Conservation (phyloP, 805 yeast genomes). For the Yarrowia hollandica region DNA sequence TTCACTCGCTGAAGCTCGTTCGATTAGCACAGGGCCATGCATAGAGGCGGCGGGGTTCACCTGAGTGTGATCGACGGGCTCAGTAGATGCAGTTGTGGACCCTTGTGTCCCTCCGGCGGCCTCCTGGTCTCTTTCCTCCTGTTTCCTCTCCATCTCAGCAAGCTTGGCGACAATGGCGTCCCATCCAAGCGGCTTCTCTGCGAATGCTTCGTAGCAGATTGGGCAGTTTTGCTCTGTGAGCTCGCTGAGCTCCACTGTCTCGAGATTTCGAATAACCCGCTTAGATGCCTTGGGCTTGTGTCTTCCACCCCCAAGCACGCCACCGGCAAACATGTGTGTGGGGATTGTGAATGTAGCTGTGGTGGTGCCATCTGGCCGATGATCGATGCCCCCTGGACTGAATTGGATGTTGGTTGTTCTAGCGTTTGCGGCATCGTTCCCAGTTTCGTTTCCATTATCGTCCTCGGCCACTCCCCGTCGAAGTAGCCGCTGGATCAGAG, state of each 20-base stretch:
- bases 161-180: constrained; percentile 7
- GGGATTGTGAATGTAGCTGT: constrained; percentile 25
- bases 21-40: constrained; percentile 1
- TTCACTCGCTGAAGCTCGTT: neutral
- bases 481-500: constrained; percentile 8
- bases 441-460: too few relatives aligned
- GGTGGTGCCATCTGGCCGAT: neutral
- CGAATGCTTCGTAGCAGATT: constrained; percentile 24
- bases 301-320: neutral
- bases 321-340: neutral
- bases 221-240: neutral
- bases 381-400: neutral
- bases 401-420: neutral
- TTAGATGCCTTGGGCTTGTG: constrained; percentile 13
- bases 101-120: too few relatives aligned
- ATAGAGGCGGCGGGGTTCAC: neutral
- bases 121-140: too few relatives aligned
- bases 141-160: neutral
- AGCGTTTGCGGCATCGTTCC: neutral
- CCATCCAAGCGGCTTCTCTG: constrained; percentile 17
- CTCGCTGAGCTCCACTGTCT: constrained; percentile 11
- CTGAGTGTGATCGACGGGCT: neutral
- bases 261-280: neutral
- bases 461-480: neutral
- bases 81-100: neutral